Conservation (phyloP, 129 eudicot genomes). For the Tanacetum coccineum region DNA sequence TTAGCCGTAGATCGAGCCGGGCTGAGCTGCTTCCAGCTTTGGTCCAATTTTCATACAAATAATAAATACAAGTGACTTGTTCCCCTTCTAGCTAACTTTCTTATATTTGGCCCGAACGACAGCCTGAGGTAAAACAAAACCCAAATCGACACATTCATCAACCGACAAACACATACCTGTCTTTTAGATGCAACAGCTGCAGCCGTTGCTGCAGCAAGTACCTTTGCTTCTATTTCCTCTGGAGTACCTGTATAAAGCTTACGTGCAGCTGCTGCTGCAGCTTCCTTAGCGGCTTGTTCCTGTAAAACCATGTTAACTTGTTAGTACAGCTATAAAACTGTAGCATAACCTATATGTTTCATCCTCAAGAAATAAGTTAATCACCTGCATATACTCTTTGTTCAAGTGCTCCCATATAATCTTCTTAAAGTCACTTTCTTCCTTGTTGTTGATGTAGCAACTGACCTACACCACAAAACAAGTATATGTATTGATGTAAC, state of each 20-base stretch:
- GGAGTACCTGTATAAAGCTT: constrained; percentile 51
- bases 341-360: not conserved
- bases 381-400: constrained; percentile 73
- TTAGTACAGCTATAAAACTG: not conserved
- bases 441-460: constrained; percentile 56
- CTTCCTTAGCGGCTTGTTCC: constrained; percentile 93
- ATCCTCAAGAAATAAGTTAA: constrained; percentile 4
- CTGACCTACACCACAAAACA: constrained; percentile 41
- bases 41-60: too few relatives aligned
- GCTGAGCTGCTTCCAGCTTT: too few relatives aligned
- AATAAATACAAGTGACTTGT: too few relatives aligned
- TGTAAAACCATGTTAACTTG: constrained; percentile 1
- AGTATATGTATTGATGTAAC: not conserved
- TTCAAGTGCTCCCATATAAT: constrained; percentile 71
- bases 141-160: not conserved
- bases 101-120: too few relatives aligned
- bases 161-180: constrained; percentile 26
- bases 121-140: too few relatives aligned
- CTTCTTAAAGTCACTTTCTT: constrained; percentile 57
- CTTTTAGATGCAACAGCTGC: constrained; percentile 42
- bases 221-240: constrained; percentile 59
- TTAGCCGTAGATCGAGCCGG: too few relatives aligned
- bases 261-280: constrained; percentile 66
- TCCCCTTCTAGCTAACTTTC: too few relatives aligned
- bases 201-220: constrained; percentile 58